Evolutionary conservation across 1,284 basidiomycete species (phyloP).

Genomic region (Trichosporon faecale): DNA sequence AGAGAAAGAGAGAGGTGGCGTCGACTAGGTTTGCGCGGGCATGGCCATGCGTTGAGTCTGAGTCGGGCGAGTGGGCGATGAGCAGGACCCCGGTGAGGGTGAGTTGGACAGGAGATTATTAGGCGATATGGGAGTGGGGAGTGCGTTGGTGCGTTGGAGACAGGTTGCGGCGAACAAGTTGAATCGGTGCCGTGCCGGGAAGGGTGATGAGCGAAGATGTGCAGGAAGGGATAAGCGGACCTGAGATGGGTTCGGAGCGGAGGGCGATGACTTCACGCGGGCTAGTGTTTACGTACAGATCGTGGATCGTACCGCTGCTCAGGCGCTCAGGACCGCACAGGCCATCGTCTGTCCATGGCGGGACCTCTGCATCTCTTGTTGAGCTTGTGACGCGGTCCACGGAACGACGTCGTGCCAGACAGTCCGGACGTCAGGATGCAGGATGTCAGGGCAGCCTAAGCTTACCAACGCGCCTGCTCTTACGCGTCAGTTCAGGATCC

Average conservation of each 20-base stretch:
- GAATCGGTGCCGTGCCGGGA: neutral
- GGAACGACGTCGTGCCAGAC: neutral
- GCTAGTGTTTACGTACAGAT: neutral
- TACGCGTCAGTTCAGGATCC: neutral
- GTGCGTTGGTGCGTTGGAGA: neutral
- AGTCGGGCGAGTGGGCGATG: neutral
- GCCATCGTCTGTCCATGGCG: neutral
- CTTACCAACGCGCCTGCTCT: slow-evolving; percentile 6
- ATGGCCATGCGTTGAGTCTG: neutral
- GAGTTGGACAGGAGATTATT: neutral
- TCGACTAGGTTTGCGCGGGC: neutral
- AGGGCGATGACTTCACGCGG: neutral
- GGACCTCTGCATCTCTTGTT: neutral
- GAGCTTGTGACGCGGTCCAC: neutral
- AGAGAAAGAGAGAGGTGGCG: neutral
- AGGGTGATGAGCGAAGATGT: neutral
- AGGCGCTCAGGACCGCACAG: neutral
- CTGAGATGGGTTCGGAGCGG: neutral
- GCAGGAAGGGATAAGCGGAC: neutral
- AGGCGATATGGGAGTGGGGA: neutral
- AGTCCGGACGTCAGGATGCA: neutral
- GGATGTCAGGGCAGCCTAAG: neutral
- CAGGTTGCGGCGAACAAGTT: neutral
- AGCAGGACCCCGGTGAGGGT: neutral
- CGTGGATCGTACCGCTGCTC: too few species aligned